Evolutionary conservation across 2,329 filamentous ascomycete species (phyloP), one percentile per base, ranked within the genome.

Genomic region (Metarhizium robertsii): DNA sequence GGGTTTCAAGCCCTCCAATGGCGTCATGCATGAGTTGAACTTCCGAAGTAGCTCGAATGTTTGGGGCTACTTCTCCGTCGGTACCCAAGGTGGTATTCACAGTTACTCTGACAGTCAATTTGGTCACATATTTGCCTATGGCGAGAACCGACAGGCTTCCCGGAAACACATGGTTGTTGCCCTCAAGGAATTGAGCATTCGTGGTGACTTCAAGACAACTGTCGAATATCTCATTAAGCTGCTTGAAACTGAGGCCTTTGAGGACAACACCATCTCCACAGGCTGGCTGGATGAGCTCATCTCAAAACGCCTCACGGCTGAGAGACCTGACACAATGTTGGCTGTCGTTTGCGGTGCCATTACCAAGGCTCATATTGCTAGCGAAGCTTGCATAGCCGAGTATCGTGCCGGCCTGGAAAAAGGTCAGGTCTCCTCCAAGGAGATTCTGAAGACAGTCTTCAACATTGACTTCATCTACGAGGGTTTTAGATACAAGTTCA

Each of bases 61-160:
- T 55, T 99, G 94, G 94, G 94, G 94, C 80, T 99, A 99, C 76
- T 99, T 99, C 84, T 99, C 94, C 53, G 94, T 99, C 71, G 90
- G 92, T 77, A 94, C 92, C 10, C 87, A 91, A 55, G 92, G 92
- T 76, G 92, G 92, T 73, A 99, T 99, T 62, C 94, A 99, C 83
- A 96, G 90, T 73, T 99, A 96, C 81, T 97, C 94, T 7, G 94
- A 99, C 77, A 95, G 89, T 67, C 94, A 99, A 69, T 99, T 99
- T 65, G 94, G 94, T 75, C 94, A 99, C 75, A 99, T 99, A 64
- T 99, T 99, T 73, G 95, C 94, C 53, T 99, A 97, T 65, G 94
- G 94, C 59, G 94, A 99, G 80, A 99, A 95, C 78, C 86, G 94
- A 71, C 87, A 91, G 52, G 92, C 94, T 30, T 99, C 94, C 30